phyloP scores from a whole-genome alignment of 176 grass and related monocot genomes.

The Phoenix roebelenii region DNA sequence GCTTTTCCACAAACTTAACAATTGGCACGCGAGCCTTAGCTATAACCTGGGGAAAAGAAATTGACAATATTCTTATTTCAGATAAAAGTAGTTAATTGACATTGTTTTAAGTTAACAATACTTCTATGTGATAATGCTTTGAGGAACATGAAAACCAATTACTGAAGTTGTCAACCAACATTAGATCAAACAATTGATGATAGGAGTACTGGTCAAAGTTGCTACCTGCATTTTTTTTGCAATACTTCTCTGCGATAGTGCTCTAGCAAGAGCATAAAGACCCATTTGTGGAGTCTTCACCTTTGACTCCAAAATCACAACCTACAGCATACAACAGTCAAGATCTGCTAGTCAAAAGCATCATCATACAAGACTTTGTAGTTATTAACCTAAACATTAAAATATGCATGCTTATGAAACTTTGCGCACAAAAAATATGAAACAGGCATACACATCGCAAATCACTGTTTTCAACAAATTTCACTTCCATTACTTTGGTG shows the following conservation, averaged over 20 bases:
- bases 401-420: too few relatives aligned
- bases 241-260: conserved; percentile 72
- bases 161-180: too few relatives aligned
- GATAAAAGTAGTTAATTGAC: too few relatives aligned
- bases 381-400: too few relatives aligned
- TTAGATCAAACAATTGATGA: too few relatives aligned
- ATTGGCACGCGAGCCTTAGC: conserved; percentile 98
- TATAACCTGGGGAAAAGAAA: conserved; percentile 61
- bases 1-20: conserved; percentile 88
- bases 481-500: not conserved
- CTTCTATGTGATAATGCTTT: too few relatives aligned
- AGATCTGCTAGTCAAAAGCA: not conserved
- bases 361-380: not conserved
- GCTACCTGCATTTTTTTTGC: conserved; percentile 85
- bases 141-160: too few relatives aligned
- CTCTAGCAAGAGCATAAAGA: conserved; percentile 84
- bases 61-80: not conserved
- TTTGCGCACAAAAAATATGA: too few relatives aligned
- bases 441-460: too few relatives aligned
- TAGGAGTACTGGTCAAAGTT: not conserved
- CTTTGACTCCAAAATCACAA: conserved; percentile 78
- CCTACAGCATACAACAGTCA: conserved; percentile 25
- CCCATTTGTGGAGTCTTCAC: conserved; percentile 91
- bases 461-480: not conserved
- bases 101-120: too few relatives aligned